Evolutionary conservation across 73 alveolate genomes (phyloP), one percentile per base, ranked within the genome.

Genomic region (Symbiodinium natans): DNA sequence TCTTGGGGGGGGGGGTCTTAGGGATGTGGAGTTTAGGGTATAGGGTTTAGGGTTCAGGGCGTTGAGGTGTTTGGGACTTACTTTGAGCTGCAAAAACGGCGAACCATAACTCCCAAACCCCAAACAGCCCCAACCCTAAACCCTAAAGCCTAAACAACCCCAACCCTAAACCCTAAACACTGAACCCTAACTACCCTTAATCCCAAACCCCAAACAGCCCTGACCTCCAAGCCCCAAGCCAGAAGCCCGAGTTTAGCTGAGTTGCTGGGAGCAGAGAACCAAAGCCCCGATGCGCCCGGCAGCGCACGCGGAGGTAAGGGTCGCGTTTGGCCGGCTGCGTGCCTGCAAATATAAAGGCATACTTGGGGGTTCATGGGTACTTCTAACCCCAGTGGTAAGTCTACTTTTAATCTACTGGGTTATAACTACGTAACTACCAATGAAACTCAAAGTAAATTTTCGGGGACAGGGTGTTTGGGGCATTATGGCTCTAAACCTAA

Each of bases 211-310:
- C 11, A 63, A 63, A 63, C 63, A 48, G 17, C 36, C 77, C 4
- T 27, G 77, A 59, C 27, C 77, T 11, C 77, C 34, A 59, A 27
- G 21, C 77, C 77, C 77, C 27, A 8, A 5, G 46, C 41, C 93
- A 52, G n/a, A 82, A 3, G 33, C 15, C 84, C 23, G 38, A 39
- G 34, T 87, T 71, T 5, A 82, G 68, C 33, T 40, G 84, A 33
- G 94, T 71, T 87, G 83, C 43, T 63, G 94, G 2, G 94, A 59
- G 94, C 94, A 87, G 10, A 87, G 94, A 40, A 87, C 94, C 41
- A 87, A 39, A 36, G 63, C 94, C 10, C 71, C 94, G n/a, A 87
- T 87, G 34, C 94, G 94, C 23, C 94, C 85, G 33, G 75, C 85
- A 33, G 84, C 94, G 19, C 94, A 87, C 10, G 94, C 94, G 3